Percentiles rank a stretch among this genome's conserved stretches.
These are phyloP conservation scores for Apiotrichum mycotoxinovorans DNA, from an alignment of 1,284 basidiomycete species.

Conservation along the genomic window DNA sequence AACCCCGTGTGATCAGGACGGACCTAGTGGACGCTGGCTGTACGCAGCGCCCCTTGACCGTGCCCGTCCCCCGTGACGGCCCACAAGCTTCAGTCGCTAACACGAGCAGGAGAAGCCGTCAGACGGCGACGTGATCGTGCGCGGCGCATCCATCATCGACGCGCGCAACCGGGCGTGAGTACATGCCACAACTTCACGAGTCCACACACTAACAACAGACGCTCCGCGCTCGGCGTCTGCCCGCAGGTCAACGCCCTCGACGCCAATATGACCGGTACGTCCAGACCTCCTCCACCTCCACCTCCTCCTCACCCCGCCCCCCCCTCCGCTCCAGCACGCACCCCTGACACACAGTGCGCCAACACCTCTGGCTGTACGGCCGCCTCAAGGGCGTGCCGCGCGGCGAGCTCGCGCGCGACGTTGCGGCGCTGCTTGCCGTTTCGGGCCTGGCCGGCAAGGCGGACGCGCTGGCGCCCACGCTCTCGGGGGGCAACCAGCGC, in stretches of 20 bases:
- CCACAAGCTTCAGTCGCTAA: constrained; percentile 49
- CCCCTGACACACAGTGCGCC: constrained; percentile 53
- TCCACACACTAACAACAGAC: constrained; percentile 6
- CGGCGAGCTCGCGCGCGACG: constrained; percentile 56
- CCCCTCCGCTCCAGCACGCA: neutral
- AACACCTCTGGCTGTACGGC: constrained; percentile 59
- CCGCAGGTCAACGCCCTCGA: constrained; percentile 81
- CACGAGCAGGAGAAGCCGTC: constrained; percentile 51
- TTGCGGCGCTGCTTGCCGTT: constrained; percentile 60
- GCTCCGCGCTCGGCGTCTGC: constrained; percentile 62
- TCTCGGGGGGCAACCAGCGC: constrained; percentile 75
- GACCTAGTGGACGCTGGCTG: too few relatives aligned
- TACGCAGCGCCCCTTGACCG: too few relatives aligned
- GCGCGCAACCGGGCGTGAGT: constrained; percentile 62
- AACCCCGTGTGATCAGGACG: too few relatives aligned
- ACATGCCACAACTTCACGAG: neutral
- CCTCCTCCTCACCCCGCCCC: neutral
- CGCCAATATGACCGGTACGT: constrained; percentile 58
- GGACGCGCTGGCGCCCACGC: constrained; percentile 64
- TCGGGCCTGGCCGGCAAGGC: constrained; percentile 63
- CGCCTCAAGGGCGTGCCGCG: constrained; percentile 60
- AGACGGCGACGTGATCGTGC: constrained; percentile 65
- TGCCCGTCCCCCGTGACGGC: too few relatives aligned
- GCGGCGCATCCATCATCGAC: constrained; percentile 60
- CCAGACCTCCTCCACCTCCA: neutral